A percentile compares a stretch with the other conserved stretches of the same genome.
phyloP scores from a whole-genome alignment of 768 basidiomycete genomes.

The Stropharia rugosoannulata region DNA sequence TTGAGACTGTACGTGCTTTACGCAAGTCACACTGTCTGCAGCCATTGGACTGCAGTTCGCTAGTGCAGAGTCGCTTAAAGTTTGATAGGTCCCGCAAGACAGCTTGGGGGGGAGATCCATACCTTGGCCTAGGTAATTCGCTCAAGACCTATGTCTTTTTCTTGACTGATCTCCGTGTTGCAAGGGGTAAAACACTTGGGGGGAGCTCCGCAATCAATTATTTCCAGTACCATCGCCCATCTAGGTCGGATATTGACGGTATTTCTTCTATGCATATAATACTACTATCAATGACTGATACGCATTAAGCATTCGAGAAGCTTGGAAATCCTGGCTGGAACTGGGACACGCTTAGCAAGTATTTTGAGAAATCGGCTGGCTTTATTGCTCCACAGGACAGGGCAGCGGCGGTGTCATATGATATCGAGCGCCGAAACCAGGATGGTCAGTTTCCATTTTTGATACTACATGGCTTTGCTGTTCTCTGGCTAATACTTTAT shows the following conservation, averaged over 20 bases:
- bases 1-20: constrained; percentile 22
- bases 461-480: not conserved
- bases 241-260: not conserved
- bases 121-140: constrained; percentile 26
- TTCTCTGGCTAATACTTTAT: not conserved
- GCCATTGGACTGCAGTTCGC: too few relatives aligned
- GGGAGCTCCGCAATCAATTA: constrained; percentile 48
- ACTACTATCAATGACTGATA: constrained; percentile 25
- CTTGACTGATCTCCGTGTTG: not conserved
- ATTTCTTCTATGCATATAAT: constrained; percentile 21
- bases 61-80: not conserved
- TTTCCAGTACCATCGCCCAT: constrained; percentile 5
- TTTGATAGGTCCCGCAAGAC: constrained; percentile 15
- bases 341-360: constrained; percentile 41
- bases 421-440: not conserved
- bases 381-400: not conserved
- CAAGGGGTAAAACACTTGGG: constrained; percentile 21
- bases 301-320: constrained; percentile 37
- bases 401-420: not conserved
- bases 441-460: constrained; percentile 11
- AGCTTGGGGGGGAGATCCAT: constrained; percentile 23
- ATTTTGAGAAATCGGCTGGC: constrained; percentile 34
- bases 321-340: constrained; percentile 61
- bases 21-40: too few relatives aligned
- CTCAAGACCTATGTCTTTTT: not conserved